These are phyloP conservation scores for Wickerhamomyces rabaulensis DNA, from an alignment of 805 yeast species.

Conservation along the genomic window DNA sequence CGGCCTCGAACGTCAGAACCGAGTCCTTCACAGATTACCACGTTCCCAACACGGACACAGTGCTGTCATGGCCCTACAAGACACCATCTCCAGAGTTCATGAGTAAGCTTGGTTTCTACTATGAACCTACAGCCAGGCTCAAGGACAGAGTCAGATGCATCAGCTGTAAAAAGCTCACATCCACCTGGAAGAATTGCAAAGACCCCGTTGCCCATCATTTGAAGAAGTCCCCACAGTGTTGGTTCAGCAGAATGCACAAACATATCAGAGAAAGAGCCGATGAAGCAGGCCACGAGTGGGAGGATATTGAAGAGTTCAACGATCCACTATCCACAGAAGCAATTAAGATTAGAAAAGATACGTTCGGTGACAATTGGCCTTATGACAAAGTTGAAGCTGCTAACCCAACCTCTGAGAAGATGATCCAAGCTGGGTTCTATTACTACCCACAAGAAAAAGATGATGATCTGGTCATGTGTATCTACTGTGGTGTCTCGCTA, in stretches of 20 bases:
- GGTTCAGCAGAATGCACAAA: slow-evolving; percentile 22
- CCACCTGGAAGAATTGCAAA: slow-evolving; percentile 53
- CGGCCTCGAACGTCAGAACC: slow-evolving; percentile 6
- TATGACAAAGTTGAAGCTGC: slow-evolving; percentile 36
- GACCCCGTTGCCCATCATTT: slow-evolving; percentile 46
- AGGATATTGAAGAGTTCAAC: slow-evolving; percentile 17
- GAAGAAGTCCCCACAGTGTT: slow-evolving; percentile 27
- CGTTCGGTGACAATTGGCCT: slow-evolving; percentile 43
- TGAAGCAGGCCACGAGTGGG: slow-evolving; percentile 17
- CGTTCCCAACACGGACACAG: slow-evolving; percentile 10
- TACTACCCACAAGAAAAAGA: slow-evolving; percentile 43
- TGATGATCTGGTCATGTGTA: slow-evolving; percentile 56
- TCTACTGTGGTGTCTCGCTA: slow-evolving; percentile 55
- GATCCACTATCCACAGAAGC: slow-evolving; percentile 32
- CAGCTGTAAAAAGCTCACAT: slow-evolving; percentile 46
- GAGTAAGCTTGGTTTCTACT: slow-evolving; percentile 60
- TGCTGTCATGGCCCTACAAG: slow-evolving; percentile 22
- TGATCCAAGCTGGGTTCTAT: slow-evolving; percentile 64
- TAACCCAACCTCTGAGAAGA: slow-evolving; percentile 31
- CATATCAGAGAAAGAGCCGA: slow-evolving; percentile 20
- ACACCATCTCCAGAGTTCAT: slow-evolving; percentile 30
- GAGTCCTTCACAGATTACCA: slow-evolving; percentile 12
- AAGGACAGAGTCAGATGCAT: slow-evolving; percentile 54
- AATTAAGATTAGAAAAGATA: slow-evolving; percentile 28
- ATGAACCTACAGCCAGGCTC: slow-evolving; percentile 46